phyloP scores from a whole-genome alignment of 495 filamentous ascomycete species.

The Talaromyces liani region DNA sequence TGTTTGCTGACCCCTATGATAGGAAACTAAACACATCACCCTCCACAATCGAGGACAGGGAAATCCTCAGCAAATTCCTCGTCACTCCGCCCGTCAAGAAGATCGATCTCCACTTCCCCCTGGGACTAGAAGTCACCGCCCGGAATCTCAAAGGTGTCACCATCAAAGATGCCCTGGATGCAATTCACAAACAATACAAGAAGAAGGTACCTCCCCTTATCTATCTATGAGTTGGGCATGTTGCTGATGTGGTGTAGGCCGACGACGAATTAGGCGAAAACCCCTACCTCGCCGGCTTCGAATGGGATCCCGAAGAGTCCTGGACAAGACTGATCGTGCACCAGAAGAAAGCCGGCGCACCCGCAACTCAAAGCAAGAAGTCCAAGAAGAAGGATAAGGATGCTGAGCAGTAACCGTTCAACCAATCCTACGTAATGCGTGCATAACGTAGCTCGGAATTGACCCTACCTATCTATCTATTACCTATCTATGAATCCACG shows the following conservation, averaged over 20 bases:
- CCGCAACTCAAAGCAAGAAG: slow-evolving; percentile 41
- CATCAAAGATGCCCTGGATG: slow-evolving; percentile 89
- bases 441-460: not conserved
- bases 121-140: slow-evolving; percentile 81
- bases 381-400: slow-evolving; percentile 65
- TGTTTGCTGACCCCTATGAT: not conserved
- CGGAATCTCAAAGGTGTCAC: slow-evolving; percentile 88
- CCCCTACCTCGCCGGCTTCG: slow-evolving; percentile 83
- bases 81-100: slow-evolving; percentile 80
- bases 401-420: slow-evolving; percentile 18
- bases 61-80: slow-evolving; percentile 71
- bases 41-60: slow-evolving; percentile 66
- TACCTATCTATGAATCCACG: not conserved
- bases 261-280: slow-evolving; percentile 75
- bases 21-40: slow-evolving; percentile 92
- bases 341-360: slow-evolving; percentile 61
- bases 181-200: slow-evolving; percentile 89
- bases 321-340: slow-evolving; percentile 73
- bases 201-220: slow-evolving; percentile 59
- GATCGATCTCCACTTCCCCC: slow-evolving; percentile 82
- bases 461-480: not conserved
- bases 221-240: not conserved
- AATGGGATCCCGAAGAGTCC: slow-evolving; percentile 86
- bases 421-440: not conserved
- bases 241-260: slow-evolving; percentile 41